Evolutionary conservation across 345 rosid genomes (phyloP).

Genomic region (Physaria fendleri): DNA sequence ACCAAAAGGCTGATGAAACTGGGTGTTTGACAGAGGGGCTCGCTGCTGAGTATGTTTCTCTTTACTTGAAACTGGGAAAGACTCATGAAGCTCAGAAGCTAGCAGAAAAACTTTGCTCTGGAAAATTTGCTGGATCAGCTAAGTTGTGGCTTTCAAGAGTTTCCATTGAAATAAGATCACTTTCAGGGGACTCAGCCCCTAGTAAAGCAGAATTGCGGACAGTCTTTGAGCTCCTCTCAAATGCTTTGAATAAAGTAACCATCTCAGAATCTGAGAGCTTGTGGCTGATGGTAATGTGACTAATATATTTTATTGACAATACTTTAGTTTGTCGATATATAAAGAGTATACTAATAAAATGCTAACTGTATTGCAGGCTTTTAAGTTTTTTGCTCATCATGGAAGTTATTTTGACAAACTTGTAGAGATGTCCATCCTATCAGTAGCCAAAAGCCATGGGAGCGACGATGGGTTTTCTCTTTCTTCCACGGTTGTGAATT

Average conservation of each 20-base stretch:
- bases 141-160: slow-evolving; percentile 60
- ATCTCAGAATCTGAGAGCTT: slow-evolving; percentile 61
- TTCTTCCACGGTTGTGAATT: slow-evolving; percentile 48
- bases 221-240: slow-evolving; percentile 45
- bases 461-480: slow-evolving; percentile 60
- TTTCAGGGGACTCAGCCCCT: slow-evolving; percentile 29
- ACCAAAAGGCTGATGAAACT: slow-evolving; percentile 56
- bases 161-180: slow-evolving; percentile 45
- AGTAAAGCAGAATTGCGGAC: slow-evolving; percentile 44
- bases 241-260: slow-evolving; percentile 42
- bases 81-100: slow-evolving; percentile 53
- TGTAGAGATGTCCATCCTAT: slow-evolving; percentile 54
- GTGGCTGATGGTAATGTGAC: slow-evolving; percentile 72
- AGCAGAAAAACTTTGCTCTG: slow-evolving; percentile 55
- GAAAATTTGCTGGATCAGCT: slow-evolving; percentile 44
- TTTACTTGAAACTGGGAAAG: slow-evolving; percentile 56
- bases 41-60: slow-evolving; percentile 57
- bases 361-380: slow-evolving; percentile 46
- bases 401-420: slow-evolving; percentile 58
- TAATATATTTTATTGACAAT: background rate
- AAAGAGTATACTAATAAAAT: background rate
- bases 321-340: background rate
- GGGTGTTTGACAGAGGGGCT: slow-evolving; percentile 61
- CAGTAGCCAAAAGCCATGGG: slow-evolving; percentile 52
- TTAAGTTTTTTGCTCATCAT: slow-evolving; percentile 46